Evolutionary conservation across 2,329 filamentous ascomycete genomes (phyloP).

Genomic region (Chaetomiaceae sp.): DNA sequence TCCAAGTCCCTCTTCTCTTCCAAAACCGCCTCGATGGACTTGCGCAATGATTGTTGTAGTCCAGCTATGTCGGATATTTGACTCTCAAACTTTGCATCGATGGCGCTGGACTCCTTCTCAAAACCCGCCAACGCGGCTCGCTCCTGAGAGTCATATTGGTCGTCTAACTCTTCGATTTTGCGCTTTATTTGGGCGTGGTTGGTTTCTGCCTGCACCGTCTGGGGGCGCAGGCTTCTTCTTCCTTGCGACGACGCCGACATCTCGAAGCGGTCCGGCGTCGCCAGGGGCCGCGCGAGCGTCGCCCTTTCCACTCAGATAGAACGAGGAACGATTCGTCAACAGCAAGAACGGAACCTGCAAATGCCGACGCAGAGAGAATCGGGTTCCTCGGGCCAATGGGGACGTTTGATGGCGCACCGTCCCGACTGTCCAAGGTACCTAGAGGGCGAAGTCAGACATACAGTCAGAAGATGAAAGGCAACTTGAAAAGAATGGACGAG

Average conservation of each 20-base stretch:
- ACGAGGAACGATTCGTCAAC: no score
- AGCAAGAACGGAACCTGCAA: no score
- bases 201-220: conserved; percentile 9
- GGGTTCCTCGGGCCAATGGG: no score
- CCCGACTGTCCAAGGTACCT: no score
- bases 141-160: conserved; percentile 1
- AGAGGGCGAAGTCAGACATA: no score
- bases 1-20: conserved; percentile 1
- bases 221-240: conserved; percentile 1
- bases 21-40: conserved; percentile 2
- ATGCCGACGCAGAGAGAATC: no score
- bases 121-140: background rate
- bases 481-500: no score
- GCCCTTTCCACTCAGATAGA: no score
- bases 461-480: no score
- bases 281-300: background rate
- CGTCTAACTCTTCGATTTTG: conserved; percentile 5
- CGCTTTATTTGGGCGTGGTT: conserved; percentile 2
- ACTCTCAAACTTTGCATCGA: conserved; percentile 6
- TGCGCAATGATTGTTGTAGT: background rate
- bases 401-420: no score
- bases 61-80: background rate
- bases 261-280: conserved; percentile 1
- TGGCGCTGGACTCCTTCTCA: background rate
- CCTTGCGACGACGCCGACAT: conserved; percentile 9